phyloP scores from a whole-genome alignment of 2,329 filamentous ascomycete genomes.

The Colletotrichum abscissum region DNA sequence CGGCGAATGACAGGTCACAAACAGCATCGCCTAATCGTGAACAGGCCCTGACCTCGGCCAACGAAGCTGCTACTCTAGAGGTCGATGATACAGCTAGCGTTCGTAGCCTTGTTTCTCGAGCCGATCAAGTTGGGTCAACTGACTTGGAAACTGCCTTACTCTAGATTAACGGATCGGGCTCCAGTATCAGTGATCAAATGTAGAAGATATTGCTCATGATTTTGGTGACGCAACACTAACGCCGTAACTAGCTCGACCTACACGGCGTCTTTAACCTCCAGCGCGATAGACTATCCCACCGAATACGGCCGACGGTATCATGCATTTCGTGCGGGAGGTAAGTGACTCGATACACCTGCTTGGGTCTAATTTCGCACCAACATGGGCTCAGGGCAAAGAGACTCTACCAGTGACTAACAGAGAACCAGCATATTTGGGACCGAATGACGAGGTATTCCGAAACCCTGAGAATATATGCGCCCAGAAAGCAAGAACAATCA shows the following conservation, averaged over 20 bases:
- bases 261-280: background rate
- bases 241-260: background rate
- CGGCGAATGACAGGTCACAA: background rate
- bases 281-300: background rate
- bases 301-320: slow-evolving; percentile 1
- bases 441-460: background rate
- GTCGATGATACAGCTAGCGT: background rate
- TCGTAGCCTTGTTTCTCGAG: no score
- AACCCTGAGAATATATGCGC: background rate
- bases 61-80: background rate
- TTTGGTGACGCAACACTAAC: background rate
- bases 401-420: background rate
- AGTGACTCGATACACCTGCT: background rate
- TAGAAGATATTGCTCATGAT: background rate
- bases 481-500: background rate
- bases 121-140: background rate
- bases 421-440: background rate
- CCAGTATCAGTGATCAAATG: background rate
- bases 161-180: background rate
- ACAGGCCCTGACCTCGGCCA: background rate
- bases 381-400: background rate
- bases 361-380: background rate
- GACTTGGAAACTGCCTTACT: background rate
- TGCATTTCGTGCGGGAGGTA: background rate
- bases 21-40: background rate